These are phyloP conservation scores for Paracorniculantispora psalliotae DNA, from an alignment of 2,329 filamentous ascomycete genomes.

Conservation along the genomic window DNA sequence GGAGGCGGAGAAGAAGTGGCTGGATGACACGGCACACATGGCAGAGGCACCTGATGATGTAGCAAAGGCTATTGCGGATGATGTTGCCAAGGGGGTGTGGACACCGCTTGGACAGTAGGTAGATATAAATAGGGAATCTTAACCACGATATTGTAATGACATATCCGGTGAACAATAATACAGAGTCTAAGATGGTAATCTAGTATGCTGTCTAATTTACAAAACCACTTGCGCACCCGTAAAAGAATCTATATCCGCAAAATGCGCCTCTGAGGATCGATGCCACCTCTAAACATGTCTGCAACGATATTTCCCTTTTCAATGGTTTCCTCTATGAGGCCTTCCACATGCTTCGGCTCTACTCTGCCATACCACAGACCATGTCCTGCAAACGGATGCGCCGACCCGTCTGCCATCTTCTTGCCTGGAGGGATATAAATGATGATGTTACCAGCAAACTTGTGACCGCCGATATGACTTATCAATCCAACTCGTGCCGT, in stretches of 20 bases:
- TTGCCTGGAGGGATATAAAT: conserved; percentile 64
- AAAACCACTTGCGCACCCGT: not conserved
- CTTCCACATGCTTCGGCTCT: conserved; percentile 69
- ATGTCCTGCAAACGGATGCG: conserved; percentile 60
- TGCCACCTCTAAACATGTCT: conserved; percentile 68
- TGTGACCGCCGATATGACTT: conserved; percentile 79
- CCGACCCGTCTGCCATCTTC: conserved; percentile 33
- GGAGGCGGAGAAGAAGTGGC: not conserved
- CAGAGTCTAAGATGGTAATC: not conserved
- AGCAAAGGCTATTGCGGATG: not conserved
- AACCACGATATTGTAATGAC: not conserved
- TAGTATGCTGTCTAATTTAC: not conserved
- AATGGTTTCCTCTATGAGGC: conserved; percentile 68
- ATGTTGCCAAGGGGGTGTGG: not conserved
- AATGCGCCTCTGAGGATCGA: conserved; percentile 51
- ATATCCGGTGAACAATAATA: not conserved
- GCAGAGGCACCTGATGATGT: not conserved
- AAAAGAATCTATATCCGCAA: conserved; percentile 33
- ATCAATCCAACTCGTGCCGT: conserved; percentile 63
- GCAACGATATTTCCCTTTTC: conserved; percentile 60
- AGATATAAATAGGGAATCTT: not conserved
- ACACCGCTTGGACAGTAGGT: not conserved
- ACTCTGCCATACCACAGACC: conserved; percentile 82
- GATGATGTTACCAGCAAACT: conserved; percentile 81
- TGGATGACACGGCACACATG: conserved; percentile 4